phyloP scores from a whole-genome alignment of 2,329 filamentous ascomycete species.

The Aspergillus oerlinghausenensis region DNA sequence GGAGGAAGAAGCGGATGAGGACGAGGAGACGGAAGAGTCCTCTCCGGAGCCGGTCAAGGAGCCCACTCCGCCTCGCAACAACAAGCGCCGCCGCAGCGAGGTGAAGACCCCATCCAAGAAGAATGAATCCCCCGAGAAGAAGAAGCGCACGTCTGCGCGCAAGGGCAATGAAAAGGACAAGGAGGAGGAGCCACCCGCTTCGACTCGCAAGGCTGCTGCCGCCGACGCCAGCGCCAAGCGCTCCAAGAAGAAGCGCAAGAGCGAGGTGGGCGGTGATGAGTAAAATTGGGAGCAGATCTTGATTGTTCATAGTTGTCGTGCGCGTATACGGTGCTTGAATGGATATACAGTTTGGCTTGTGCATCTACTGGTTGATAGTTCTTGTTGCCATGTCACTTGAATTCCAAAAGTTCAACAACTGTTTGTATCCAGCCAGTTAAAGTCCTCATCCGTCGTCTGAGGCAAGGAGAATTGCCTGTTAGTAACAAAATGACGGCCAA shows the following conservation, averaged over 20 bases:
- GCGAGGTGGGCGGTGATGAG: constrained; percentile 30
- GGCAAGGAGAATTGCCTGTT: neutral
- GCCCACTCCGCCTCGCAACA: constrained; percentile 40
- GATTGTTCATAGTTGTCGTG: neutral
- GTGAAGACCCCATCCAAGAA: constrained; percentile 32
- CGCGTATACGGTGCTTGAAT: neutral
- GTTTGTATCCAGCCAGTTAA: no score
- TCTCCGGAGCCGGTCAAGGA: constrained; percentile 37
- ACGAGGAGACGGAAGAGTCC: constrained; percentile 30
- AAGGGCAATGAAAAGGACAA: constrained; percentile 33
- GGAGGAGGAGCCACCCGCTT: constrained; percentile 20
- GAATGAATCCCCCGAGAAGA: constrained; percentile 34
- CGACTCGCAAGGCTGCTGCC: constrained; percentile 26
- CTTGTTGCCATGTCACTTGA: neutral
- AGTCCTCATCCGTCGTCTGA: no score
- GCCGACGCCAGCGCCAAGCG: constrained; percentile 33
- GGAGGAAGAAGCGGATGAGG: constrained; percentile 17
- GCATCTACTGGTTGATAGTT: neutral
- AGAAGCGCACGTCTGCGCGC: constrained; percentile 21
- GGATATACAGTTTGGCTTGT: neutral
- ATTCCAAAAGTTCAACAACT: neutral
- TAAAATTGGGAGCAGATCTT: constrained; percentile 13
- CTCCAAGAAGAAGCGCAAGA: constrained; percentile 47
- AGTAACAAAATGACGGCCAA: constrained; percentile 6
- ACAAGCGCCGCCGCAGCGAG: constrained; percentile 43